Conservation (phyloP, 2,329 filamentous ascomycete species). For the Hypomyces perniciosus region DNA sequence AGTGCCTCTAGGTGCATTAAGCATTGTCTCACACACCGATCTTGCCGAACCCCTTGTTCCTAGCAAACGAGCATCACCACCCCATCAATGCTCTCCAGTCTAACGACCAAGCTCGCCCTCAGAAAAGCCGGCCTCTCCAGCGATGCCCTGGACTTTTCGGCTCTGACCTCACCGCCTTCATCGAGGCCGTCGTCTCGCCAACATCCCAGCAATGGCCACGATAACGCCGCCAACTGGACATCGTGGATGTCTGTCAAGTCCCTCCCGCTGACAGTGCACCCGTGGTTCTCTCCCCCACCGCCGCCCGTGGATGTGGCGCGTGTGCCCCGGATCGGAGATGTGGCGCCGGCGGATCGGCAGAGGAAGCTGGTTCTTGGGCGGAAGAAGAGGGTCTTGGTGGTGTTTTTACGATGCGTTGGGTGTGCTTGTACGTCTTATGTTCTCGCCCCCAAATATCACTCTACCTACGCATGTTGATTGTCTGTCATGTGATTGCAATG, state of each 20-base stretch:
- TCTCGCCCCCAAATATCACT: not conserved
- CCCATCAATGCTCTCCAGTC: slow-evolving; percentile 44
- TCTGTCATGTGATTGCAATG: not conserved
- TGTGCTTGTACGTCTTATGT: slow-evolving; percentile 43
- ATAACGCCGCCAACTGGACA: slow-evolving; percentile 30
- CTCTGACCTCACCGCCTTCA: slow-evolving; percentile 20
- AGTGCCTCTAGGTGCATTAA: no score
- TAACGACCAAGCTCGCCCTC: slow-evolving; percentile 53
- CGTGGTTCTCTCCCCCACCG: slow-evolving; percentile 47
- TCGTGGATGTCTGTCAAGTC: slow-evolving; percentile 46
- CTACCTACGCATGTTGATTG: not conserved
- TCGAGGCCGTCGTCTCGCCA: slow-evolving; percentile 28
- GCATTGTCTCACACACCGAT: no score
- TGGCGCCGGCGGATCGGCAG: slow-evolving; percentile 43
- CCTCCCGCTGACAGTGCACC: slow-evolving; percentile 46
- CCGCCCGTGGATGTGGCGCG: slow-evolving; percentile 41
- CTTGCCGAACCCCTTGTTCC: no score
- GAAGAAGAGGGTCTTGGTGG: slow-evolving; percentile 41
- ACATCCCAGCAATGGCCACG: slow-evolving; percentile 25
- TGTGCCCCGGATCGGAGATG: slow-evolving; percentile 42
- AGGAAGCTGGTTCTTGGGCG: slow-evolving; percentile 37
- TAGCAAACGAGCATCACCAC: no score
- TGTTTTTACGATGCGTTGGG: slow-evolving; percentile 50
- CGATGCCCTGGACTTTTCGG: slow-evolving; percentile 39
- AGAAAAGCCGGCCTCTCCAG: slow-evolving; percentile 50